phyloP scores from a whole-genome alignment of 2,329 filamentous ascomycete genomes.

The Exophiala calicioides region DNA sequence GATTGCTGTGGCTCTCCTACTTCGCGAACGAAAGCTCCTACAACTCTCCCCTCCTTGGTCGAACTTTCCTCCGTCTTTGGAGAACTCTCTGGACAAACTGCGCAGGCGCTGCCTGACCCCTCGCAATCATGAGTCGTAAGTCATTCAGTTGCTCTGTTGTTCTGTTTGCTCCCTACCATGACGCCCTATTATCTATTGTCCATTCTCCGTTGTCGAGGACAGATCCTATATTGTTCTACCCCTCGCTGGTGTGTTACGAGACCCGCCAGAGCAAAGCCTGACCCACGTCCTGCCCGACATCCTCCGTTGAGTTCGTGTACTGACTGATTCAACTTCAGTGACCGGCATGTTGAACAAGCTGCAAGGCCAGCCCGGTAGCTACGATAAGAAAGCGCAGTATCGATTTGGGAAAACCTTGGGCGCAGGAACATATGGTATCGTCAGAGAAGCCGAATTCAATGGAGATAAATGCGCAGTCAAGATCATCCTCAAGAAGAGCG shows the following conservation, averaged over 20 bases:
- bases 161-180: not conserved
- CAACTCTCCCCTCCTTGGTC: no score
- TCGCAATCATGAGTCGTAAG: conserved; percentile 28
- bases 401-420: conserved; percentile 90
- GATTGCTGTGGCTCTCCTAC: no score
- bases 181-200: not conserved
- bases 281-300: no score
- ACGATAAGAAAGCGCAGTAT: conserved; percentile 98
- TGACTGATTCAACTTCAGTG: conserved; percentile 56
- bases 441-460: conserved; percentile 86
- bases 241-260: no score
- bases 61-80: no score
- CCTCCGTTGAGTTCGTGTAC: no score
- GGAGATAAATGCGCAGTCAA: conserved; percentile 91
- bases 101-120: conserved; percentile 17
- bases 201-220: not conserved
- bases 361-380: conserved; percentile 94
- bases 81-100: no score
- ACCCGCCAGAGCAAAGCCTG: no score
- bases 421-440: conserved; percentile 96
- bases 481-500: conserved; percentile 99
- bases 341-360: conserved; percentile 91
- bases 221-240: not conserved
- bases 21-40: no score
- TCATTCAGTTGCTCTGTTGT: not conserved